A percentile compares a stretch with the other conserved stretches of the same genome.
Conservation (phyloP, 2,329 filamentous ascomycete genomes). For the Emericellopsis cladophorae region DNA sequence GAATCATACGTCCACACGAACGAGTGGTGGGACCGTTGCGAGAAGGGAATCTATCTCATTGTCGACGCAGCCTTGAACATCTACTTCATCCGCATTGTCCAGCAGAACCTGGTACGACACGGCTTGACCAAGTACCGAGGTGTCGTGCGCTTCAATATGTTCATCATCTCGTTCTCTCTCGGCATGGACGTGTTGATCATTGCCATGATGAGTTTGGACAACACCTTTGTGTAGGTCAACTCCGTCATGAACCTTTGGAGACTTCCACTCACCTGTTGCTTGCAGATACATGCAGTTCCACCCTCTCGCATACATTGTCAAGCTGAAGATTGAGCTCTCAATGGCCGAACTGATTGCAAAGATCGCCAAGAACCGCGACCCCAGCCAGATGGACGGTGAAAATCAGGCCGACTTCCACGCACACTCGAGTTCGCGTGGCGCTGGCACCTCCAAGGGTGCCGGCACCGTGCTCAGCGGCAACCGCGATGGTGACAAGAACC, state of each 20-base stretch:
- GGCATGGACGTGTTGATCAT: constrained; percentile 10
- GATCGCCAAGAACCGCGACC: neutral
- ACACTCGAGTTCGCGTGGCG: too few species aligned
- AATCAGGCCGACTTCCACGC: too few species aligned
- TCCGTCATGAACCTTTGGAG: neutral
- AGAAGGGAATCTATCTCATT: constrained; percentile 32
- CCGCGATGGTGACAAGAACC: too few species aligned
- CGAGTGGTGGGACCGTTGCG: constrained; percentile 32
- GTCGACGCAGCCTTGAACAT: constrained; percentile 32
- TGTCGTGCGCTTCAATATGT: constrained; percentile 23
- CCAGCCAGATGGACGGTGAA: too few species aligned
- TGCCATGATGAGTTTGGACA: constrained; percentile 3
- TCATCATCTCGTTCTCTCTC: constrained; percentile 15
- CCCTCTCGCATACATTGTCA: constrained; percentile 4
- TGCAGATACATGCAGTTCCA: constrained; percentile 5
- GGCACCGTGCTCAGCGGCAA: too few species aligned
- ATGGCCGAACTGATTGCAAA: constrained; percentile 5
- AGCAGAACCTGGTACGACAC: constrained; percentile 28
- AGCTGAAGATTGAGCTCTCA: constrained; percentile 4
- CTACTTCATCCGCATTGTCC: constrained; percentile 31
- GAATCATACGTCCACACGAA: constrained; percentile 27
- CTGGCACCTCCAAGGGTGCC: too few species aligned
- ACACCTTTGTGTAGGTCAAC: constrained; percentile 3
- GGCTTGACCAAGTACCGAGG: constrained; percentile 34
- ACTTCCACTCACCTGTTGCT: neutral